Base-by-base conservation (phyloP, 2,329 filamentous ascomycete species). In the Sporothrix luriei region DNA sequence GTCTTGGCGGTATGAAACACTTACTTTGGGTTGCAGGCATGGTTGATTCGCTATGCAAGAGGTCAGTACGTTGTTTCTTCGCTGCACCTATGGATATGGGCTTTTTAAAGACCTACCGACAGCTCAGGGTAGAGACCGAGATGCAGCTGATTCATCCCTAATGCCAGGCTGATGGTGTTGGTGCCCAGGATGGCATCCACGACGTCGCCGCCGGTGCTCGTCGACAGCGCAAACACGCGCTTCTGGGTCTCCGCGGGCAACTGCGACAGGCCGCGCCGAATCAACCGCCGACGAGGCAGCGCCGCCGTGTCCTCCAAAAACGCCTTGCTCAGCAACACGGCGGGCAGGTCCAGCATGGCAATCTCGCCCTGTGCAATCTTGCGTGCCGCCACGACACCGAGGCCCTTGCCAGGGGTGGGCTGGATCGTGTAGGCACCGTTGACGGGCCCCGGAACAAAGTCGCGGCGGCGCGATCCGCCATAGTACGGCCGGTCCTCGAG, bases 1-100 rank as follows among this genome's bases (percentile, higher is more conserved):
- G 21, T 52, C 6, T 26, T 3, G 14, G 38, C 33, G 48, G 33
- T 7, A 9, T n/a, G 21, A 3, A 14, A 38, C 4, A 72, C 76
- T 64, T 68, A 80, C 78, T 79, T 80, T 48, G 79, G 78, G 67
- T 74, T 75, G 61, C 79, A 80, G 0, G 75, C 78, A 49, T 80
- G 78, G 69, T 80, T 80, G 49, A 80, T 65, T 40, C 78, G 76
- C 79, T 80, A 33, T 57, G 26, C 10, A 29, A 16, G 48, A 33
- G 21, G 43, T 52, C 24, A 61, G 24, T 49, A 24, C 14, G 24
- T 54, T 48, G 14, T 19, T 7, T 26, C 5, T 13, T 40, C 3
- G 21, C n/a, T n/a, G n/a, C 29, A 38, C 48, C 14, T 9, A n/a
- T 21, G 5, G 10, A 19, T 19, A 9, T 9, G 9, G 10, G 11